phyloP scores from a whole-genome alignment of 1,139 yeast genomes.

The Pichia sp. region DNA sequence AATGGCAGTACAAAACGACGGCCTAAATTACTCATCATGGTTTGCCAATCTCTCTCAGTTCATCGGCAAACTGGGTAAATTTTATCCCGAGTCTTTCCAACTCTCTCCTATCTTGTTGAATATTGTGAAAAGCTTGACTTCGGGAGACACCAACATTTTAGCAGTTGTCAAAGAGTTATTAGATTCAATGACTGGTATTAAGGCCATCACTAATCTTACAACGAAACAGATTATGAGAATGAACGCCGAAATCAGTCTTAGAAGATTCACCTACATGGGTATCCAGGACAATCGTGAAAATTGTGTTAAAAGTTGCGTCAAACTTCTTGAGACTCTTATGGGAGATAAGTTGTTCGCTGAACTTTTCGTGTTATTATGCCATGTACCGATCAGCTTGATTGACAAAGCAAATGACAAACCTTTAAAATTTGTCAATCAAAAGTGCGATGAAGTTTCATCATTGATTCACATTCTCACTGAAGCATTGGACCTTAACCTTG shows the following conservation, averaged over 20 bases:
- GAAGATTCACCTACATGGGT: slow-evolving; percentile 52
- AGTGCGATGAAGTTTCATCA: slow-evolving; percentile 67
- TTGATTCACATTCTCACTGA: slow-evolving; percentile 64
- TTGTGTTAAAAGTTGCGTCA: slow-evolving; percentile 47
- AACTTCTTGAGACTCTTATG: slow-evolving; percentile 48
- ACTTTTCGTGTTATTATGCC: slow-evolving; percentile 59
- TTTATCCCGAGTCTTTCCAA: slow-evolving; percentile 48
- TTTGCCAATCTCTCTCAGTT: slow-evolving; percentile 68
- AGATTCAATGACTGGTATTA: slow-evolving; percentile 78
- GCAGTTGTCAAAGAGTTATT: slow-evolving; percentile 68
- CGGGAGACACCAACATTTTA: slow-evolving; percentile 59
- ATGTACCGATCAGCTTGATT: slow-evolving; percentile 43
- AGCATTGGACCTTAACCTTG: slow-evolving; percentile 51
- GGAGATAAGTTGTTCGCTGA: slow-evolving; percentile 53
- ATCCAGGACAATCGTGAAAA: slow-evolving; percentile 60
- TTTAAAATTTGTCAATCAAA: slow-evolving; percentile 67
- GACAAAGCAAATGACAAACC: slow-evolving; percentile 42
- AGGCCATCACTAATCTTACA: slow-evolving; percentile 61
- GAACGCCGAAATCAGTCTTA: slow-evolving; percentile 60
- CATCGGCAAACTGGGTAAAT: slow-evolving; percentile 58
- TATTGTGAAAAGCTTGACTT: slow-evolving; percentile 61
- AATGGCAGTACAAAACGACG: slow-evolving; percentile 68
- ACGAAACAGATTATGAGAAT: slow-evolving; percentile 62
- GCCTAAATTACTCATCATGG: slow-evolving; percentile 82
- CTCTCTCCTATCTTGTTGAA: slow-evolving; percentile 55